Conservation (phyloP, 2,329 filamentous ascomycete genomes). For the Monilinia vaccinii-corymbosi region DNA sequence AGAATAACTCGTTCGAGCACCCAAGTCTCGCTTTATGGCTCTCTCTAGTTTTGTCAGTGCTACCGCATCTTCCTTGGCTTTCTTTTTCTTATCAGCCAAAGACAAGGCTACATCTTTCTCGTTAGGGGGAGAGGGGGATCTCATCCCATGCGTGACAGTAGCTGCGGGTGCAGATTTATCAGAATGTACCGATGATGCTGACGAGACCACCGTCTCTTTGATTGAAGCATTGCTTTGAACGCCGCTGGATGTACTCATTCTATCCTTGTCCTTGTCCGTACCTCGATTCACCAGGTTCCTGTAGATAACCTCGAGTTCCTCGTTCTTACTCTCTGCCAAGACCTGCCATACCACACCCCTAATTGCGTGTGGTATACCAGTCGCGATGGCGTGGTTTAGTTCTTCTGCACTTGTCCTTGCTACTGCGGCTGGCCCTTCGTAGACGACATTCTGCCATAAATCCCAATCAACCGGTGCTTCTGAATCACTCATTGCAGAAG, state of each 20-base stretch:
- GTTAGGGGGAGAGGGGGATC: slow-evolving; percentile 48
- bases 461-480: slow-evolving; percentile 88
- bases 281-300: slow-evolving; percentile 70
- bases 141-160: slow-evolving; percentile 44
- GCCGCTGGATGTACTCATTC: slow-evolving; percentile 35
- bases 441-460: slow-evolving; percentile 91
- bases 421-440: slow-evolving; percentile 84
- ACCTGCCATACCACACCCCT: slow-evolving; percentile 99
- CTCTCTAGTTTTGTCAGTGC: slow-evolving; percentile 80
- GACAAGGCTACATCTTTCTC: slow-evolving; percentile 50
- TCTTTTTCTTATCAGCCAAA: slow-evolving; percentile 63
- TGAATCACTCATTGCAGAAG: slow-evolving; percentile 57
- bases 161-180: slow-evolving; percentile 57
- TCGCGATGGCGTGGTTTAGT: slow-evolving; percentile 81
- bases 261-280: slow-evolving; percentile 69
- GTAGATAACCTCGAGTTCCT: slow-evolving; percentile 82
- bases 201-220: slow-evolving; percentile 61
- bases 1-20: slow-evolving; percentile 88
- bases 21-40: slow-evolving; percentile 80
- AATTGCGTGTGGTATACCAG: slow-evolving; percentile 88
- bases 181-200: slow-evolving; percentile 77
- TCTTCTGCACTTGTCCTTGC: slow-evolving; percentile 82
- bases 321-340: slow-evolving; percentile 87
- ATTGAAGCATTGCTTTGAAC: slow-evolving; percentile 38
- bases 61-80: slow-evolving; percentile 66